Conservation (phyloP, 2,329 filamentous ascomycete genomes). For the Plenodomus tracheiphilus region DNA sequence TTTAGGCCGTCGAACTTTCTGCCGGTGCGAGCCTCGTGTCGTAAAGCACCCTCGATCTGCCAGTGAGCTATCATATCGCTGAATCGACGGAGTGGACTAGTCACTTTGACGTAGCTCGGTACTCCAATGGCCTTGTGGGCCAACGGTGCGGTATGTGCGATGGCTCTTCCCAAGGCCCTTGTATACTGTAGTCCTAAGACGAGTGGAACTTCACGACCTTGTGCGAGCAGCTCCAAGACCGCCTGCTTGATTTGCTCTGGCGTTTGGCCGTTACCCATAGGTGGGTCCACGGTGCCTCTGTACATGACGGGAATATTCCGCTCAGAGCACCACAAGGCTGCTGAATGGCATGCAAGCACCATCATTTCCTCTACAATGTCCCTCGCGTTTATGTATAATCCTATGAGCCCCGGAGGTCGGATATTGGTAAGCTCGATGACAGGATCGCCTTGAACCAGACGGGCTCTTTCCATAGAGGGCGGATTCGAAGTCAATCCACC, state of each 20-base stretch:
- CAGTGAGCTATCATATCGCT: conserved; percentile 65
- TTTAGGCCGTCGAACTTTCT: conserved; percentile 29
- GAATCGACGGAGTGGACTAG: conserved; percentile 64
- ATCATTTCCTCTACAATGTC: conserved; percentile 51
- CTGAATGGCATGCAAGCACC: conserved; percentile 59
- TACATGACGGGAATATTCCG: conserved; percentile 57
- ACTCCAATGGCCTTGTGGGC: conserved; percentile 57
- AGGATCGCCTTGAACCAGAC: conserved; percentile 49
- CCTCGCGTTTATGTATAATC: conserved; percentile 20
- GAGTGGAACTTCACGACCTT: conserved; percentile 42
- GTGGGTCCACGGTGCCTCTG: conserved; percentile 44
- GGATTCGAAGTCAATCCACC: conserved; percentile 47
- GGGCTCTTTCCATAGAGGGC: conserved; percentile 43
- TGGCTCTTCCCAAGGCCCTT: conserved; percentile 45
- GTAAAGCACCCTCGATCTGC: conserved; percentile 65
- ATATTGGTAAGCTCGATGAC: conserved; percentile 42
- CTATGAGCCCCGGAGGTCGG: conserved; percentile 7
- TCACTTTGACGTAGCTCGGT: conserved; percentile 60
- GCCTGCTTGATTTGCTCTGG: conserved; percentile 36
- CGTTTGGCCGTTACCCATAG: conserved; percentile 8
- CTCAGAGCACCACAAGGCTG: conserved; percentile 56
- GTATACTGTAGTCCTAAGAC: conserved; percentile 49
- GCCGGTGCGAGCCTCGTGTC: conserved; percentile 56
- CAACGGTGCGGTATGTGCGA: conserved; percentile 52
- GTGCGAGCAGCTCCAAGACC: conserved; percentile 41